phyloP scores from a whole-genome alignment of 495 filamentous ascomycete genomes.

The Jackrogersella multiformis region DNA sequence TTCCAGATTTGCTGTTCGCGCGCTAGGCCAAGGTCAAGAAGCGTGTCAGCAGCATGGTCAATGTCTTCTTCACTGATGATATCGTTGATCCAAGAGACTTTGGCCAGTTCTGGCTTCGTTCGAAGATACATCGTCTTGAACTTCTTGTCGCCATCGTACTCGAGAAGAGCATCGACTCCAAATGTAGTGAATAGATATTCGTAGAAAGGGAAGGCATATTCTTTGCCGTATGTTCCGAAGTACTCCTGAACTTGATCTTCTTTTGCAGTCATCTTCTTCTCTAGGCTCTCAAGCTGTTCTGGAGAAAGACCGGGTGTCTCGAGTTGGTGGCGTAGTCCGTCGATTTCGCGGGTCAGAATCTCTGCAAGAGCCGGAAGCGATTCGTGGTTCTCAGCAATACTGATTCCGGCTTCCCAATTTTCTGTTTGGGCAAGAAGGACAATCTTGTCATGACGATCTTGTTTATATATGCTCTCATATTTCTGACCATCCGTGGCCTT shows the following conservation, averaged over 20 bases:
- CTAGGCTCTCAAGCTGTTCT: conserved; percentile 40
- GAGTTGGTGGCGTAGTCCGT: conserved; percentile 43
- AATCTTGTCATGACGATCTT: conserved; percentile 55
- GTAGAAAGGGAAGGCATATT: conserved; percentile 84
- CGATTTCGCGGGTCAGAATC: conserved; percentile 55
- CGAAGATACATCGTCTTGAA: conserved; percentile 80
- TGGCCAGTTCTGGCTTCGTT: conserved; percentile 70
- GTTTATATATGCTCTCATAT: conserved; percentile 47
- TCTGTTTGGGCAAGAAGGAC: conserved; percentile 71
- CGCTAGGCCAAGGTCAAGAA: conserved; percentile 70
- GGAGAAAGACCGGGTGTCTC: conserved; percentile 28
- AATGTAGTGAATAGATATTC: conserved; percentile 73
- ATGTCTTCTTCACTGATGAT: conserved; percentile 77
- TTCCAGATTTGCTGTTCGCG: conserved; percentile 82
- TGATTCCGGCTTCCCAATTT: conserved; percentile 71
- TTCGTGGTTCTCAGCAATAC: conserved; percentile 75
- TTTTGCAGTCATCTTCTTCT: conserved; percentile 46
- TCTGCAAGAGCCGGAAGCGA: conserved; percentile 77
- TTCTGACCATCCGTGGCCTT: conserved; percentile 48
- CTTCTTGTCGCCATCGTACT: conserved; percentile 68
- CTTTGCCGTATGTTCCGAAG: conserved; percentile 75
- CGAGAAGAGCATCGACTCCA: conserved; percentile 72
- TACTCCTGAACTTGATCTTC: conserved; percentile 62
- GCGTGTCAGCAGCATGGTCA: conserved; percentile 69
- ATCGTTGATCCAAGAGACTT: conserved; percentile 95